These are phyloP conservation scores for Delitschia confertaspora DNA, from an alignment of 495 filamentous ascomycete genomes.

Conservation along the genomic window DNA sequence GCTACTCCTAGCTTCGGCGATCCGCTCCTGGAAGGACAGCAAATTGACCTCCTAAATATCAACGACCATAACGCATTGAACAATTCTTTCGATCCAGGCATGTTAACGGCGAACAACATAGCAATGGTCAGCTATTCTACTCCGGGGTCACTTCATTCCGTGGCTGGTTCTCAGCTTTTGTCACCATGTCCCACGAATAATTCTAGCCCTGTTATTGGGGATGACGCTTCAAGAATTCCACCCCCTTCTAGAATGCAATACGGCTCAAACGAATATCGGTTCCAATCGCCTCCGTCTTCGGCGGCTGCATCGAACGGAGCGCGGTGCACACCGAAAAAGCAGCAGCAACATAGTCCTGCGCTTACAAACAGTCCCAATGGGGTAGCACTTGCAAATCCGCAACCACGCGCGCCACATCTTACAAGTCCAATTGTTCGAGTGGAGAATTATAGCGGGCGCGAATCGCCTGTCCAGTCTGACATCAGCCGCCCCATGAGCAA, in stretches of 20 bases:
- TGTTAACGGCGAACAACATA: conserved; percentile 14
- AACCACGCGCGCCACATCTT: conserved; percentile 21
- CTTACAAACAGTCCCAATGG: conserved; percentile 23
- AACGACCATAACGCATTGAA: neutral
- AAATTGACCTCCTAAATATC: conserved; percentile 11
- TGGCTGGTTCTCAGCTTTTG: conserved; percentile 19
- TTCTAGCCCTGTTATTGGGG: conserved; percentile 23
- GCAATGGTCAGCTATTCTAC: conserved; percentile 3
- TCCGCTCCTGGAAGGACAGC: conserved; percentile 13
- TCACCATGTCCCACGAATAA: conserved; percentile 27
- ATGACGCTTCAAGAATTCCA: conserved; percentile 9
- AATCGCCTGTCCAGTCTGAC: conserved; percentile 22
- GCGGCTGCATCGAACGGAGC: neutral
- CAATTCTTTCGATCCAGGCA: conserved; percentile 5
- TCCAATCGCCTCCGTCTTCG: conserved; percentile 13
- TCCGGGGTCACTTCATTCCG: no score
- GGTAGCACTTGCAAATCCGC: conserved; percentile 12
- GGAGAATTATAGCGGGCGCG: conserved; percentile 16
- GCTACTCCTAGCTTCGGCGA: conserved; percentile 16
- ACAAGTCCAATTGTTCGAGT: conserved; percentile 28
- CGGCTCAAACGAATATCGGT: conserved; percentile 7
- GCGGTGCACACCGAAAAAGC: conserved; percentile 17
- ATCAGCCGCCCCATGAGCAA: conserved; percentile 25
- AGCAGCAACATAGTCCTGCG: conserved; percentile 28
- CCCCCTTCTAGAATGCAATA: conserved; percentile 3